Percentiles rank a stretch among this genome's conserved stretches.
phyloP scores from a whole-genome alignment of 805 yeast species.

The Yarrowia sp. region DNA sequence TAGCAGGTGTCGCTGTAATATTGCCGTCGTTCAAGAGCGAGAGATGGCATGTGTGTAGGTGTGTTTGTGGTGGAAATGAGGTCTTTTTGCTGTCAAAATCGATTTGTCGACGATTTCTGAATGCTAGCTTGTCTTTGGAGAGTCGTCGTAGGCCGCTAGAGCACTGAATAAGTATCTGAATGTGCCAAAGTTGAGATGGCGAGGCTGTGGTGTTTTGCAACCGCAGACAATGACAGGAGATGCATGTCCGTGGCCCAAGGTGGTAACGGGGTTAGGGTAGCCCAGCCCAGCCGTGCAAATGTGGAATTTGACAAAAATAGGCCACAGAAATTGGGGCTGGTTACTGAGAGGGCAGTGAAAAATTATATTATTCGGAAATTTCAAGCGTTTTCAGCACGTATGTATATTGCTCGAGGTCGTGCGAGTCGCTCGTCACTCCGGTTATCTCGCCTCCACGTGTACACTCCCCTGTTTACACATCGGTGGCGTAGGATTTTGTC shows the following conservation, averaged over 20 bases:
- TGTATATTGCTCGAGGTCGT: no score
- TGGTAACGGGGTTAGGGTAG: slow-evolving; percentile 3
- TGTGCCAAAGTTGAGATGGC: slow-evolving; percentile 41
- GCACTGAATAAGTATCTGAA: no score
- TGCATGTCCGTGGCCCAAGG: not conserved
- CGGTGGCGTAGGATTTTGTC: no score
- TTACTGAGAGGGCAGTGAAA: not conserved
- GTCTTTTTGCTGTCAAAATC: no score
- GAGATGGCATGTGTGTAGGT: slow-evolving; percentile 17
- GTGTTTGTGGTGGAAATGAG: slow-evolving; percentile 51
- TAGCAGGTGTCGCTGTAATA: slow-evolving; percentile 37
- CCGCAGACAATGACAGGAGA: slow-evolving; percentile 22
- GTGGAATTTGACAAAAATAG: not conserved
- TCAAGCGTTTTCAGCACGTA: no score
- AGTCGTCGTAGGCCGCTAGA: no score
- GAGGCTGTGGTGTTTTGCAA: slow-evolving; percentile 25
- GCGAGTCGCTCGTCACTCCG: no score
- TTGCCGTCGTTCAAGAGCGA: slow-evolving; percentile 9
- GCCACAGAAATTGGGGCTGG: not conserved
- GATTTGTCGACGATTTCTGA: no score
- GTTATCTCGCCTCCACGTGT: no score
- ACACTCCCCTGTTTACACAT: no score
- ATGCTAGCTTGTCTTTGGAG: no score
- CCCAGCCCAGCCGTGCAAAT: not conserved
- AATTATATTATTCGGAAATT: no score